Percentiles rank a stretch among this genome's conserved stretches.
These are phyloP conservation scores for Aspergillus pseudoviridinutans DNA, from an alignment of 2,329 filamentous ascomycete species.

Conservation along the genomic window DNA sequence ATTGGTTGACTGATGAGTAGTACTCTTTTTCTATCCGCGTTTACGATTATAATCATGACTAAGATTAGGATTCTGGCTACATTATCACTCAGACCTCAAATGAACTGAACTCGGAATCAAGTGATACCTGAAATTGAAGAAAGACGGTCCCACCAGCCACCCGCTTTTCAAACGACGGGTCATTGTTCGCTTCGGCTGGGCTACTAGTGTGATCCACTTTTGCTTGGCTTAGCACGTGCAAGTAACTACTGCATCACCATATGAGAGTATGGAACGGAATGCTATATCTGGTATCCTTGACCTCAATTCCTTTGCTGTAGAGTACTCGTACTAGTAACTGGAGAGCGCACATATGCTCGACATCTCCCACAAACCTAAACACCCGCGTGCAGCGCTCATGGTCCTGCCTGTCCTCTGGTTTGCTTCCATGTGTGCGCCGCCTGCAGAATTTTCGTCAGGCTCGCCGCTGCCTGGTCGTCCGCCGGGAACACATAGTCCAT, in stretches of 20 bases:
- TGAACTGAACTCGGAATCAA: neutral
- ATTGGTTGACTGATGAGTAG: too few species aligned
- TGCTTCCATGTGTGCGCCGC: conserved; percentile 88
- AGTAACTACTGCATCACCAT: too few species aligned
- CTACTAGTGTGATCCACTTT: neutral
- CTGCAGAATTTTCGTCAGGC: conserved; percentile 76
- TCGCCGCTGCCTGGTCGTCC: conserved; percentile 82
- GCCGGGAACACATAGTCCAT: conserved; percentile 96
- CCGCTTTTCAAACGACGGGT: neutral
- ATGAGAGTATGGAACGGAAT: neutral
- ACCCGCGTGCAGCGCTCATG: neutral
- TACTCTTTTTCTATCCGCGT: too few species aligned
- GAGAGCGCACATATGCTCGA: too few species aligned
- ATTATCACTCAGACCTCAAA: too few species aligned
- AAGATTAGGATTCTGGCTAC: too few species aligned
- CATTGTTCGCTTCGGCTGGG: neutral
- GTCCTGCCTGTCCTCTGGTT: neutral
- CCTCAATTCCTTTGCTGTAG: neutral
- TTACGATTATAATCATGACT: too few species aligned
- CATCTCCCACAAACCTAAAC: neutral
- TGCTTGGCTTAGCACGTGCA: too few species aligned
- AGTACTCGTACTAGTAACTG: neutral
- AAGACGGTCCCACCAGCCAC: neutral
- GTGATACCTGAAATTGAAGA: neutral
- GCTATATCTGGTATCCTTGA: neutral